Evolutionary conservation across 208 protist genomes (phyloP), one percentile per base, ranked within the genome.

Genomic region (Crithidia acanthocephali): DNA sequence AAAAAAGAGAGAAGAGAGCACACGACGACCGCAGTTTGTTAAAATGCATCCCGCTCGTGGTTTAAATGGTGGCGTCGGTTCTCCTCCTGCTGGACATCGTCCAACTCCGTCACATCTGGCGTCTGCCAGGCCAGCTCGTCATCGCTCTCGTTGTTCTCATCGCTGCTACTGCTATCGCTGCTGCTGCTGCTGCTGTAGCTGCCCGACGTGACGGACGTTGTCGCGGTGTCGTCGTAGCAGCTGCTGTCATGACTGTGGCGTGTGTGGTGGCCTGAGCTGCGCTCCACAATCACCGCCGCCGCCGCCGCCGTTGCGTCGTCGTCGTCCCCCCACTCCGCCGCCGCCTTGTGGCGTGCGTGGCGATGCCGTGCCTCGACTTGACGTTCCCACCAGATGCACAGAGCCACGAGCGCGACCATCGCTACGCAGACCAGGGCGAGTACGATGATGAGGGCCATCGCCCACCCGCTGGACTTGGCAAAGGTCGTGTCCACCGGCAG

Each of bases 381-480:
- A 42, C 72, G 67, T 44, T 63, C 68, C 22, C 70, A 63, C n/a
- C 58, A 42, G 47, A 83, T 67, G 28, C 60, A 79, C 18, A 57
- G 13, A 5, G 59, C 35, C 4, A 83, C 57, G 10, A 77, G 48
- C 4, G 16, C 65, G 7, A 80, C 35, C 20, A 80, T 2, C 23
- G 44, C 58, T 1, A 69, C 27, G 1, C 60, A 68, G 16, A 86
- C 48, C 4, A 83, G 16, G 1, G 73, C 33, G 6, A 65, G 35
- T 6, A 83, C 37, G 13, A 83, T 47, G 35, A 79, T 72, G 15
- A 83, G 71, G 22, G 30, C 68, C 9, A 83, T 23, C 3, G 72
- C 78, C 58, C 58, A 67, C 53, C 56, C 58, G 50, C 63, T 59
- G 22, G 63, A 67, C 30, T 71, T 27, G 8, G 8, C 7, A 33